Percentiles rank a stretch among this genome's conserved stretches.
These are phyloP conservation scores for Clitoria ternatea DNA, from an alignment of 306 rosid genomes.

Conservation along the genomic window DNA sequence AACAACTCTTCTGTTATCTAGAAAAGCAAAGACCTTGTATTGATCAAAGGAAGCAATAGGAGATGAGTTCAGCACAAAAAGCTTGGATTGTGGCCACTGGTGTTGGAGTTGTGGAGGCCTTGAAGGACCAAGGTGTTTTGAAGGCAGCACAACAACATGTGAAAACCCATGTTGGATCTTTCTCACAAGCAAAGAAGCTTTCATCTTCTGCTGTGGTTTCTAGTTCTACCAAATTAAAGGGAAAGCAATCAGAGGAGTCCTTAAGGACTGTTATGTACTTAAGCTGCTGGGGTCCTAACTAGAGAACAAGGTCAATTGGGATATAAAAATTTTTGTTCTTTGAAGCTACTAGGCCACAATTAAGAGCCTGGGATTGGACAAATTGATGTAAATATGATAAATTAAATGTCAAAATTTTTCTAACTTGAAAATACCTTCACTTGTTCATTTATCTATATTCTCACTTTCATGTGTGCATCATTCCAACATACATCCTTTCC, in stretches of 20 bases:
- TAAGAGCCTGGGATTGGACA: slow-evolving; percentile 34
- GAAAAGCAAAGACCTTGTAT: not conserved
- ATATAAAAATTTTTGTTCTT: not conserved
- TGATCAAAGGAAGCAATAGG: not conserved
- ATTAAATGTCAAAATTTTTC: not conserved
- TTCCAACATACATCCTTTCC: not conserved
- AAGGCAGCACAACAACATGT: slow-evolving; percentile 38
- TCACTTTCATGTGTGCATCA: too few relatives aligned
- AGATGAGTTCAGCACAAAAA: slow-evolving; percentile 24
- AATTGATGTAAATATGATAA: not conserved
- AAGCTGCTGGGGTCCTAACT: slow-evolving; percentile 4
- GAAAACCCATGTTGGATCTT: slow-evolving; percentile 29
- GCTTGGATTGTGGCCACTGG: slow-evolving; percentile 35
- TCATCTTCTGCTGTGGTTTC: slow-evolving; percentile 32
- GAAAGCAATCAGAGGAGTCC: slow-evolving; percentile 51
- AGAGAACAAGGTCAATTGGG: not conserved
- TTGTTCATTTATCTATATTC: not conserved
- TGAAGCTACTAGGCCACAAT: slow-evolving; percentile 28
- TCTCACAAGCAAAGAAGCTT: slow-evolving; percentile 35
- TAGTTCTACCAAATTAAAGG: not conserved
- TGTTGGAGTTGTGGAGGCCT: slow-evolving; percentile 36
- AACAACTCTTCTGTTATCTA: not conserved
- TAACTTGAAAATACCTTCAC: not conserved
- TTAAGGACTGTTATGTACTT: not conserved
- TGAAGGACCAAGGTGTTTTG: slow-evolving; percentile 48